Evolutionary conservation across 805 yeast genomes (phyloP).

Genomic region (Saturnispora quitensis): DNA sequence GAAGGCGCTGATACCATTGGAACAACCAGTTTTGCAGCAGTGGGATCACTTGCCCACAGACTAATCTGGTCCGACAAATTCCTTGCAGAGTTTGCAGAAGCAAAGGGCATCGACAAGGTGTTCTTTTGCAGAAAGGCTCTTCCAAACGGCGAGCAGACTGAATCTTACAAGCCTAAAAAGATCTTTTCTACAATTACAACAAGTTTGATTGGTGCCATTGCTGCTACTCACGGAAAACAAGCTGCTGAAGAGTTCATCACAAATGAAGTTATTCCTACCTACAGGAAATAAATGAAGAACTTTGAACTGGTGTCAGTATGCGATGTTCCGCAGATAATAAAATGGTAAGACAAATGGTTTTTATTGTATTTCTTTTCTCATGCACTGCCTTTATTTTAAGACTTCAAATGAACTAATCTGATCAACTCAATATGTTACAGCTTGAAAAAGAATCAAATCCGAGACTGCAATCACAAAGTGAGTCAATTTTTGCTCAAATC

Average conservation of each 20-base stretch:
- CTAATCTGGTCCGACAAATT: constrained; percentile 41
- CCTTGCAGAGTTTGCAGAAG: constrained; percentile 44
- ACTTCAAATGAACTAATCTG: too few species aligned
- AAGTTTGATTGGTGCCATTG: constrained; percentile 62
- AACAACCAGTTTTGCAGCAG: constrained; percentile 44
- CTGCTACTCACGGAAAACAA: constrained; percentile 49
- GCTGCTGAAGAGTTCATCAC: constrained; percentile 51
- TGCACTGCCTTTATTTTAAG: background rate
- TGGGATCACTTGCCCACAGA: constrained; percentile 50
- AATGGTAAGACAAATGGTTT: background rate
- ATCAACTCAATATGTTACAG: too few species aligned
- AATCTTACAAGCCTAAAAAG: constrained; percentile 20
- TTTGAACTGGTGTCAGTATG: background rate
- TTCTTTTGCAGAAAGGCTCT: constrained; percentile 55
- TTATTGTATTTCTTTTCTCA: background rate
- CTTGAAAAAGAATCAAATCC: background rate
- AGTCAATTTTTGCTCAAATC: background rate
- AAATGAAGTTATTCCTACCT: constrained; percentile 32
- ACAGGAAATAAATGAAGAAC: constrained; percentile 1
- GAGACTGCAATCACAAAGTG: background rate
- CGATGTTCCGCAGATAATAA: too few species aligned
- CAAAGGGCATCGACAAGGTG: constrained; percentile 37
- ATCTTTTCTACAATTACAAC: constrained; percentile 25
- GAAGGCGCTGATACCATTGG: constrained; percentile 30
- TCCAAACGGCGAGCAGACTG: constrained; percentile 27